Conservation (phyloP, 495 filamentous ascomycete genomes). For the Trichocladium uniseriatum region DNA sequence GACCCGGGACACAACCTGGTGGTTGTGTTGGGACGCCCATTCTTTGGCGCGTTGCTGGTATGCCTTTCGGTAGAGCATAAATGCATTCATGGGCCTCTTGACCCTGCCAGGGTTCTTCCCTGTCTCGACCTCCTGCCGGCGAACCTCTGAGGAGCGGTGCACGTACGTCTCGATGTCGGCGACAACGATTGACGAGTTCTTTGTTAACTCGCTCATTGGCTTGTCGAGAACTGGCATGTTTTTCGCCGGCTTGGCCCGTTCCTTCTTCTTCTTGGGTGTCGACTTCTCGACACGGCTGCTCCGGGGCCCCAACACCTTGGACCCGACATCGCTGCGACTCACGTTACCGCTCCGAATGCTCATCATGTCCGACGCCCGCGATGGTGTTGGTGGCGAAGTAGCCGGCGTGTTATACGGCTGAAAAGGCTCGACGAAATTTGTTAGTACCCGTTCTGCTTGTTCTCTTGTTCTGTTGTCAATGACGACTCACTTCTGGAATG, state of each 20-base stretch:
- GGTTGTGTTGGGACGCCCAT: conserved; percentile 80
- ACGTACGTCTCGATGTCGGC: conserved; percentile 80
- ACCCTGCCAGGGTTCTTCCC: conserved; percentile 67
- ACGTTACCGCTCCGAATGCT: conserved; percentile 38
- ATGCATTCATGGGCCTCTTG: conserved; percentile 93
- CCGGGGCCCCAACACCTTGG: conserved; percentile 18
- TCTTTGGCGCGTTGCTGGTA: conserved; percentile 79
- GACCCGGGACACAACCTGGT: conserved; percentile 81
- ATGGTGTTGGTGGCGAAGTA: conserved; percentile 41
- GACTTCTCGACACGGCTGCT: conserved; percentile 29
- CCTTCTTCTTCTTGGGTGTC: conserved; percentile 38
- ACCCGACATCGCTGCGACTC: conserved; percentile 1
- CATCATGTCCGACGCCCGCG: conserved; percentile 27
- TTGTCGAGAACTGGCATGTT: conserved; percentile 47
- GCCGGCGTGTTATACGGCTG: conserved; percentile 43
- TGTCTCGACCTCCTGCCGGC: conserved; percentile 55
- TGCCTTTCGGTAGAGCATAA: conserved; percentile 95
- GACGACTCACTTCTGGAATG: conserved; percentile 23
- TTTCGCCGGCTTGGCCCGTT: conserved; percentile 42
- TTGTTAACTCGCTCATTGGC: conserved; percentile 71
- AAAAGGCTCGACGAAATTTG: not conserved
- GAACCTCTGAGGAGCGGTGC: conserved; percentile 54
- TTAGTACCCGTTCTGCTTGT: not conserved
- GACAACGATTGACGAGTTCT: conserved; percentile 51
- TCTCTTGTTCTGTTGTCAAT: not conserved